Evolutionary conservation across 1,284 basidiomycete species (phyloP).

Genomic region (Ceraceosorus bombacis): DNA sequence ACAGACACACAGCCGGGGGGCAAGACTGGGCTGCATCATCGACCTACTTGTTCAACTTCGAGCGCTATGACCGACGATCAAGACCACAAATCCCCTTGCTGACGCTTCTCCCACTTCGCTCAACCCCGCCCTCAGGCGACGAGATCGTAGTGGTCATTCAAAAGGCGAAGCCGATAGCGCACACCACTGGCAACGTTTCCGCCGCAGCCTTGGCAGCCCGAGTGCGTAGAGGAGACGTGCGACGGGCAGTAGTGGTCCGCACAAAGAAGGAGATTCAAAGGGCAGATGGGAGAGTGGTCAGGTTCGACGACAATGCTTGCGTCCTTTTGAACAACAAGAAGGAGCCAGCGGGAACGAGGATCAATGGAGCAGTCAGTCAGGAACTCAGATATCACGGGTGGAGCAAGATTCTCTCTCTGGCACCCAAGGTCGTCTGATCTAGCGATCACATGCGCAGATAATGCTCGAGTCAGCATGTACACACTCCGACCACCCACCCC

Average conservation of each 20-base stretch:
- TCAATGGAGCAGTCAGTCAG: slow-evolving; percentile 84
- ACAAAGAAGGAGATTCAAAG: slow-evolving; percentile 72
- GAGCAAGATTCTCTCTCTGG: slow-evolving; percentile 86
- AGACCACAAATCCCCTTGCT: neutral
- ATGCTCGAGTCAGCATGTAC: no score
- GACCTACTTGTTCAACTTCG: no score
- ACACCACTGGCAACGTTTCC: slow-evolving; percentile 51
- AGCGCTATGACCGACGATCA: neutral
- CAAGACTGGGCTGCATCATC: no score
- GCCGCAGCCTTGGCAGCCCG: slow-evolving; percentile 53
- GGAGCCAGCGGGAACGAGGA: slow-evolving; percentile 90
- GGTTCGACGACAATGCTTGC: slow-evolving; percentile 97
- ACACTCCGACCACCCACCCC: no score
- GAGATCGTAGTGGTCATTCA: slow-evolving; percentile 96
- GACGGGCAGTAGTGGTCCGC: slow-evolving; percentile 87
- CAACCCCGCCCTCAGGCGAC: slow-evolving; percentile 59
- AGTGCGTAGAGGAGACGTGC: slow-evolving; percentile 83
- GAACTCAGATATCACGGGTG: slow-evolving; percentile 86
- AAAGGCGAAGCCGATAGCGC: slow-evolving; percentile 69
- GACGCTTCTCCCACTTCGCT: neutral
- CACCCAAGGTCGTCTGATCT: slow-evolving; percentile 66
- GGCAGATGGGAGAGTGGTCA: slow-evolving; percentile 76
- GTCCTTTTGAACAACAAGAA: slow-evolving; percentile 93
- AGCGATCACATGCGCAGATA: no score
- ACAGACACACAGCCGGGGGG: no score